Evolutionary conservation across 441 rosid species (phyloP).

Genomic region (Brassica hybrid): DNA sequence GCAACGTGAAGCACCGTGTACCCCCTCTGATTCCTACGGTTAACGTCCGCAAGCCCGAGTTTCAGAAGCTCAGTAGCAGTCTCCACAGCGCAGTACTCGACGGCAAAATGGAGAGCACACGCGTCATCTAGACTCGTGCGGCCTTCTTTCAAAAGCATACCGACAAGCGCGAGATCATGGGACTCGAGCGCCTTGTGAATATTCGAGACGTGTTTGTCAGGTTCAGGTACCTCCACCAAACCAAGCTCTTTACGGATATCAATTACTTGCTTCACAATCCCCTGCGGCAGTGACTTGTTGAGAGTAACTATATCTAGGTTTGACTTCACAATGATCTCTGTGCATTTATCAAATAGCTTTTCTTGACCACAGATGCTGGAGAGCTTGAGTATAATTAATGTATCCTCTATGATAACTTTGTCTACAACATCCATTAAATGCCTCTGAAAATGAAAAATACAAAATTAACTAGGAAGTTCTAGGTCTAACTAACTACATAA

Average conservation of each 20-base stretch:
- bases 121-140: conserved; percentile 67
- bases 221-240: conserved; percentile 42
- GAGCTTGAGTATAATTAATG: conserved; percentile 57
- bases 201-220: conserved; percentile 63
- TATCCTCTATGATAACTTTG: conserved; percentile 60
- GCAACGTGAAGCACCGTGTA: conserved; percentile 83
- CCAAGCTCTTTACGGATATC: conserved; percentile 52
- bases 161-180: conserved; percentile 74
- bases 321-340: conserved; percentile 60
- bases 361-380: conserved; percentile 56
- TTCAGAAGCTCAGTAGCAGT: conserved; percentile 69
- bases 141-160: conserved; percentile 66
- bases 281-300: conserved; percentile 61
- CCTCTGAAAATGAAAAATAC: conserved; percentile 45
- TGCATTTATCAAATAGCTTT: conserved; percentile 49
- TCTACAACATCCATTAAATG: conserved; percentile 63
- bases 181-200: conserved; percentile 80
- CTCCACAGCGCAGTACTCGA: conserved; percentile 75
- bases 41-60: conserved; percentile 73
- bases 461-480: background rate
- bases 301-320: conserved; percentile 62
- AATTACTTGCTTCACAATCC: conserved; percentile 52
- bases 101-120: conserved; percentile 83
- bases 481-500: background rate
- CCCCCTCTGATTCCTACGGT: conserved; percentile 61